Conservation (phyloP, 2,329 filamentous ascomycete genomes). For the Dothiorella sarmentorum region DNA sequence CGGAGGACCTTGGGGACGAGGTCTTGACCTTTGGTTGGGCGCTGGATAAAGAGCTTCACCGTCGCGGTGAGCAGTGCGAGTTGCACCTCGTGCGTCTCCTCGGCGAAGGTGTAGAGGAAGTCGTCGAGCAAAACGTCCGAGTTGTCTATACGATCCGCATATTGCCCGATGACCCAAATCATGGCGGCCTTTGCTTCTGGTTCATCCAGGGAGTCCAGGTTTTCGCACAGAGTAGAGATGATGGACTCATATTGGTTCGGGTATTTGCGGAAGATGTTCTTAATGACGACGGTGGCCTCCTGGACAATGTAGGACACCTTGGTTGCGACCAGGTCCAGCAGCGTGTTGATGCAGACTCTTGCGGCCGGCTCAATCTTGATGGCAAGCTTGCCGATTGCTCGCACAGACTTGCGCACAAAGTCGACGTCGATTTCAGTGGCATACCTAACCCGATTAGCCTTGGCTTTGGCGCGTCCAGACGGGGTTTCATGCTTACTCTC, state of each 20-base stretch:
- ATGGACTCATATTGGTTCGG: conserved; percentile 98
- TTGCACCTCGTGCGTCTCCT: conserved; percentile 94
- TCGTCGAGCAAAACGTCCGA: conserved; percentile 91
- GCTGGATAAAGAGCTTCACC: conserved; percentile 95
- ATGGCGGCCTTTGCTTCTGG: conserved; percentile 97
- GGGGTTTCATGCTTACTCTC: conserved; percentile 59
- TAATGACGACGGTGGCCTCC: conserved; percentile 96
- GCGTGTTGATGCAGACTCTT: conserved; percentile 82
- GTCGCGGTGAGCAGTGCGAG: conserved; percentile 91
- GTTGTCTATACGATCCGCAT: conserved; percentile 96
- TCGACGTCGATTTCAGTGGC: conserved; percentile 98
- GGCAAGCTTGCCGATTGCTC: conserved; percentile 94
- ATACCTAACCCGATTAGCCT: conserved; percentile 52
- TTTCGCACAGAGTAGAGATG: conserved; percentile 91
- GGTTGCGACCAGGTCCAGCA: conserved; percentile 91
- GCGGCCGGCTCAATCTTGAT: conserved; percentile 98
- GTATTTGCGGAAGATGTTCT: conserved; percentile 99
- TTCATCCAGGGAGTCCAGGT: conserved; percentile 93
- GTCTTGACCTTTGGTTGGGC: conserved; percentile 89
- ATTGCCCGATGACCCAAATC: conserved; percentile 99
- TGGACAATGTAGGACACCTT: conserved; percentile 99
- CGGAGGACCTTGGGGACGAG: conserved; percentile 93
- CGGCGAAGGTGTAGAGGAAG: conserved; percentile 88
- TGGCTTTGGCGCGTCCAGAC: neutral
- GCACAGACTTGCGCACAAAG: conserved; percentile 95